Base-by-base conservation (phyloP, 208 protist genomes). In the Entamoeba invadens region DNA sequence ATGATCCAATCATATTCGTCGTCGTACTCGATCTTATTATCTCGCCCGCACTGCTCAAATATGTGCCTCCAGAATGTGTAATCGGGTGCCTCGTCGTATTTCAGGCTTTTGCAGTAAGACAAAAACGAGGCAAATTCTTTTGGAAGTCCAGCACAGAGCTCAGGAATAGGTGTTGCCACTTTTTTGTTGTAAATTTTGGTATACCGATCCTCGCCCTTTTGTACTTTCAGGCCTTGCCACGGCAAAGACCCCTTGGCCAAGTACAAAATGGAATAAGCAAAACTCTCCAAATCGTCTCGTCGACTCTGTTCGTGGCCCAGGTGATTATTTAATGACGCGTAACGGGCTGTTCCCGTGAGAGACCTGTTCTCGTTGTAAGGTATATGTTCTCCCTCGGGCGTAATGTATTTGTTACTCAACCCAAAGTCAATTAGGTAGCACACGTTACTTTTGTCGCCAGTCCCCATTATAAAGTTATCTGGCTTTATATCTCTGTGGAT, bases 241-340 rank as follows among this genome's bases (percentile, higher is more conserved):
- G 99, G 98, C 87, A 99, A 96, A 46, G 96, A 97, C n/a, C 99
- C 99, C 45, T 98, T 97, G 46, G 98, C 95, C 94, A 99, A 99
- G 96, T 99, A 99, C 95, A 99, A 97, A 38, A 99, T 96, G 45
- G 99, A 98, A 96, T 99, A 99, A 91, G 98, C 98, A 44, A 99
- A 96, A 25, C 98, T 97, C 96, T 99, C 99, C 44, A 99, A 96
- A 95, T 99, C 98, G 94, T 99, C 98, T 51, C 98, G 96, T 42
- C 98, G 96, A n/a, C 94, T 96, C 94, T 98, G 97, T 93, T 98
- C 98, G 57, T 99, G 98, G 92, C 99, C 99, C 46, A 99, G 95
- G 96, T 99, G 99, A 25, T 98, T 99, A 97, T 99, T 99, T 94
- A 99, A 98, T 91, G 96, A 98, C 87, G 98, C 99, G 96, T 99